Conservation (phyloP, 176 grass and related monocot genomes). For the Triticum timopheevii region DNA sequence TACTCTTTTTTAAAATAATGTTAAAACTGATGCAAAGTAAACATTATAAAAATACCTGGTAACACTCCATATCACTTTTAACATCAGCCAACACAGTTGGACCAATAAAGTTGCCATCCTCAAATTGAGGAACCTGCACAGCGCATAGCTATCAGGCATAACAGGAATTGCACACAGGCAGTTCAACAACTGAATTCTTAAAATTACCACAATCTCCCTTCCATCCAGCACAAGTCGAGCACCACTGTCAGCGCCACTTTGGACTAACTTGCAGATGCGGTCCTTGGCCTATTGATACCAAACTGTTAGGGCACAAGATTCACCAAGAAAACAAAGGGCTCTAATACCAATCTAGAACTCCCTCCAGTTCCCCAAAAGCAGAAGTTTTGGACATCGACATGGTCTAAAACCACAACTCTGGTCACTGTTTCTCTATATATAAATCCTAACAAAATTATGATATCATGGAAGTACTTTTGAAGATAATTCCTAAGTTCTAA, state of each 20-base stretch:
- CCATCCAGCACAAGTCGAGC: conserved; percentile 85
- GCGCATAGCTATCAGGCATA: conserved; percentile 7
- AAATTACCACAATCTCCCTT: conserved; percentile 73
- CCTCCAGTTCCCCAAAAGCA: neutral
- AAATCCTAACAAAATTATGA: neutral
- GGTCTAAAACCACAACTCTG: too few relatives aligned
- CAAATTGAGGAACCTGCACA: conserved; percentile 67
- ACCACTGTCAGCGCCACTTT: conserved; percentile 74
- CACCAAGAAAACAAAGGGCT: neutral
- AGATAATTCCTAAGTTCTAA: neutral
- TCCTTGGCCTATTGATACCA: conserved; percentile 69
- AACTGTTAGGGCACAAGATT: conserved; percentile 21
- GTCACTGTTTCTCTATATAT: neutral
- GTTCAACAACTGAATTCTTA: conserved; percentile 8
- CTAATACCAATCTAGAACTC: conserved; percentile 10
- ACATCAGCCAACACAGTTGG: conserved; percentile 91
- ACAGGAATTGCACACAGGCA: neutral
- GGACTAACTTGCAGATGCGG: conserved; percentile 90
- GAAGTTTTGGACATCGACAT: too few relatives aligned
- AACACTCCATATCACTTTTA: conserved; percentile 86
- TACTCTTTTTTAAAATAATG: neutral
- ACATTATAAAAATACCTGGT: conserved; percentile 56
- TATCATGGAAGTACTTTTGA: neutral
- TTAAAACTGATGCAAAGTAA: conserved; percentile 8
- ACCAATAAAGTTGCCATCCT: conserved; percentile 90